Base-by-base conservation (phyloP, 495 filamentous ascomycete genomes). In the Elaphomyces granulatus region DNA sequence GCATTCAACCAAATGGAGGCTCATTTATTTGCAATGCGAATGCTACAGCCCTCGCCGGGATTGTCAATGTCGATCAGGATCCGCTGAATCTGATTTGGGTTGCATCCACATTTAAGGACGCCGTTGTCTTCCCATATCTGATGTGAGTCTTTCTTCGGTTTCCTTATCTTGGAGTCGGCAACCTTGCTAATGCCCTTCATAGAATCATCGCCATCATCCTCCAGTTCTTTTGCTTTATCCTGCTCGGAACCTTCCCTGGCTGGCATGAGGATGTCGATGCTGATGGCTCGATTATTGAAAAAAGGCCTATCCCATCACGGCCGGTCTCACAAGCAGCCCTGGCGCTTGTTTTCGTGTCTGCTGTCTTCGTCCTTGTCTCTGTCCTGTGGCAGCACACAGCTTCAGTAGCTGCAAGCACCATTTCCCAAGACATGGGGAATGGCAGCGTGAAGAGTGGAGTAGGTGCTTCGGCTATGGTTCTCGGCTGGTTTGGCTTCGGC, bases 401-500 rank as follows among this genome's bases (percentile, higher is more conserved):
- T 0, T 93, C 87, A 0, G 87, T 96, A 0, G 88, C 87, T 4
- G 88, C 88, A 10, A 82, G 83, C 42, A 85, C 87, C 33, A 83
- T 95, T 43, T 87, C 85, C 0, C 86, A 94, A 58, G 87, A 94
- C 52, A 70, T 96, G 47, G 88, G 81, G n/a, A 96, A 96, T 59
- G 88, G 88, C 14, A 86, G 80, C 49, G 83, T 96, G 12, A 68
- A 74, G 58, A 82, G 80, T 38, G 88, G 88, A 10, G 86, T 96
- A 30, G 88, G 88, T 2, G 82, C 82, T 3, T 82, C 78, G 2
- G 88, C 88, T 8, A 96, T 96, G 84, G 81, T 95, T 20, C 69
- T 96, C 49, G 88, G 88, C 18, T 96, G 88, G 88, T 95, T 96
- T 58, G 82, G 85, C 10, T 96, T 96, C 51, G 82, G 80, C 21